phyloP scores from a whole-genome alignment of 2,329 filamentous ascomycete species.

The Diaporthe velutina region DNA sequence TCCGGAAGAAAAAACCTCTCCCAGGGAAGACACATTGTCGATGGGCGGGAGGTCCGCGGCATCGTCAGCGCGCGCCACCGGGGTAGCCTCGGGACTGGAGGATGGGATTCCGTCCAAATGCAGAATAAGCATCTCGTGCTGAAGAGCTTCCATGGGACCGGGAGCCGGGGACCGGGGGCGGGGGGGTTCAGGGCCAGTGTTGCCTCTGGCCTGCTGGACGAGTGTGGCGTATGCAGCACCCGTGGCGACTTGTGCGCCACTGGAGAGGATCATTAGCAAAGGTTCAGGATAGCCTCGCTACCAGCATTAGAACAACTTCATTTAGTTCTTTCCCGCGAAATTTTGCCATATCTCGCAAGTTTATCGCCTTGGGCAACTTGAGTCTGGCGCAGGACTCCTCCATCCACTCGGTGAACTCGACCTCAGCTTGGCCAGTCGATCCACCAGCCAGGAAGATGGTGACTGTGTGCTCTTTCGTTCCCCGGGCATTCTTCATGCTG shows the following conservation, averaged over 20 bases:
- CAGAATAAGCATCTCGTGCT: too few species aligned
- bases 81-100: rapidly evolving
- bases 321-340: background rate
- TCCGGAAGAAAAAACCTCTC: background rate
- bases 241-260: background rate
- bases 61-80: too few species aligned
- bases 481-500: background rate
- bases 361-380: background rate
- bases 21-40: too few species aligned
- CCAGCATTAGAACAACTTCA: too few species aligned
- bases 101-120: too few species aligned
- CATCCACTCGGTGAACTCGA: background rate
- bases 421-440: background rate
- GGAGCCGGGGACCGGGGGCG: too few species aligned
- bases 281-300: too few species aligned
- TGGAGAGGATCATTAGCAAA: background rate
- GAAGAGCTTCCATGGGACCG: too few species aligned
- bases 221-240: background rate
- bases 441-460: background rate
- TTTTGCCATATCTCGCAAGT: background rate
- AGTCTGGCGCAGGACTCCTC: background rate
- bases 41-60: too few species aligned
- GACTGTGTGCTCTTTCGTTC: background rate
- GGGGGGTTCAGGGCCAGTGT: too few species aligned
- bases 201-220: background rate